Conservation (phyloP, 2,329 filamentous ascomycete genomes). For the Aureobasidium sp. region DNA sequence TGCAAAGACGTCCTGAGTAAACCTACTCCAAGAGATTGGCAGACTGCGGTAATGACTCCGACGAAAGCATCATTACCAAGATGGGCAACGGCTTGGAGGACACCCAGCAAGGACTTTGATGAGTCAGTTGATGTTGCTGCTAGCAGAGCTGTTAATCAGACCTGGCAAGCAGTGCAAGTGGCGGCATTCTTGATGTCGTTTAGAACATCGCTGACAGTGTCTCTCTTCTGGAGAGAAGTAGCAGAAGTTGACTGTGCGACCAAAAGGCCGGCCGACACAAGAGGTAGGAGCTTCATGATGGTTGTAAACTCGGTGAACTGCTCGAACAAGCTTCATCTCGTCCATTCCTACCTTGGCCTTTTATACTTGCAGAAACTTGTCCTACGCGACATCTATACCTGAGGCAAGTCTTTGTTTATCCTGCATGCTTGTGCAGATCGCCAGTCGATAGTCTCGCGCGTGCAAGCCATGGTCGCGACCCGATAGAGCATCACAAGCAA, state of each 20-base stretch:
- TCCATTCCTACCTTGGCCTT: not conserved
- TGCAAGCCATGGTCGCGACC: not conserved
- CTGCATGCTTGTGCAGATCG: constrained; percentile 1
- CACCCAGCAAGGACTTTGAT: constrained; percentile 27
- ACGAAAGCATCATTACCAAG: constrained; percentile 40
- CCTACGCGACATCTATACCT: not conserved
- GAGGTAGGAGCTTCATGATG: constrained; percentile 4
- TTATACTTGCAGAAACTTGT: not conserved
- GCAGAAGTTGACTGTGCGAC: not conserved
- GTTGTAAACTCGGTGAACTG: not conserved
- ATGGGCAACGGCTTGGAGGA: constrained; percentile 39
- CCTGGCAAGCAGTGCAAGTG: constrained; percentile 28
- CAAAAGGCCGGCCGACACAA: not conserved
- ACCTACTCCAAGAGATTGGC: constrained; percentile 31
- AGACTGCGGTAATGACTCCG: constrained; percentile 32
- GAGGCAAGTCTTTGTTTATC: not conserved
- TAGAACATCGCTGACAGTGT: constrained; percentile 8
- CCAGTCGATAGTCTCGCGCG: constrained; percentile 4
- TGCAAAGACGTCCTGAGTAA: not conserved
- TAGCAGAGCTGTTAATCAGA: constrained; percentile 19
- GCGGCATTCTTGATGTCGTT: constrained; percentile 9
- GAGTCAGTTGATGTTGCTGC: constrained; percentile 19
- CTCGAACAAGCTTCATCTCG: not conserved
- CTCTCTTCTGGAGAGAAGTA: constrained; percentile 1
- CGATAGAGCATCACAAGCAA: not conserved